Conservation (phyloP, 73 alveolate species). For the Paramecium biaurelia region DNA sequence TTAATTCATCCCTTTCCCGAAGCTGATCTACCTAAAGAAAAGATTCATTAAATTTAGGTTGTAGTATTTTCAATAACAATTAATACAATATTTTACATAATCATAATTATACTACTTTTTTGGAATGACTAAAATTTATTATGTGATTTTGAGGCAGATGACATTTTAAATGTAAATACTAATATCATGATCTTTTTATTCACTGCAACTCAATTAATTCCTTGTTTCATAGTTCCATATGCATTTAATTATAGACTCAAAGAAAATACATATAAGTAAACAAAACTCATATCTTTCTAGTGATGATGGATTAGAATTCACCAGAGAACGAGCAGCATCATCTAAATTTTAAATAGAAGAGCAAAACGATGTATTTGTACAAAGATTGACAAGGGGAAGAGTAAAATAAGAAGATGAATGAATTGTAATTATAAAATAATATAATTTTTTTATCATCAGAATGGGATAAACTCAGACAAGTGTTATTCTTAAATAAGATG, state of each 20-base stretch:
- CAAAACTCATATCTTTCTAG: background rate
- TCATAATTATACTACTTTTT: background rate
- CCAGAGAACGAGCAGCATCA: background rate
- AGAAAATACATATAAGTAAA: background rate
- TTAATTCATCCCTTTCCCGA: background rate
- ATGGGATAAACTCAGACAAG: background rate
- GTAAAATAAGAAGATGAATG: background rate
- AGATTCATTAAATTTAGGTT: background rate
- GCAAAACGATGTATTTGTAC: background rate
- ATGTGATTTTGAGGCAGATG: background rate
- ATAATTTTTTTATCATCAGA: background rate
- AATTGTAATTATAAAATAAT: background rate
- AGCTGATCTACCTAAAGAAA: background rate
- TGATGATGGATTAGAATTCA: background rate
- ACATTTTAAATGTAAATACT: background rate
- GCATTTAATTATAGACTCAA: background rate
- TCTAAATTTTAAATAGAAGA: background rate
- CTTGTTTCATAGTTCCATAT: background rate
- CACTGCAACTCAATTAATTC: background rate
- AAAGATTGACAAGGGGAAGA: background rate
- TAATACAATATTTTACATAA: background rate
- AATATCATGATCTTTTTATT: background rate
- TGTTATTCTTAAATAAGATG: background rate
- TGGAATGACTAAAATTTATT: background rate
- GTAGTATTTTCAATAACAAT: background rate